Evolutionary conservation across 352 stramenopile species (phyloP).

Genomic region (Elongisporangium prolatum): DNA sequence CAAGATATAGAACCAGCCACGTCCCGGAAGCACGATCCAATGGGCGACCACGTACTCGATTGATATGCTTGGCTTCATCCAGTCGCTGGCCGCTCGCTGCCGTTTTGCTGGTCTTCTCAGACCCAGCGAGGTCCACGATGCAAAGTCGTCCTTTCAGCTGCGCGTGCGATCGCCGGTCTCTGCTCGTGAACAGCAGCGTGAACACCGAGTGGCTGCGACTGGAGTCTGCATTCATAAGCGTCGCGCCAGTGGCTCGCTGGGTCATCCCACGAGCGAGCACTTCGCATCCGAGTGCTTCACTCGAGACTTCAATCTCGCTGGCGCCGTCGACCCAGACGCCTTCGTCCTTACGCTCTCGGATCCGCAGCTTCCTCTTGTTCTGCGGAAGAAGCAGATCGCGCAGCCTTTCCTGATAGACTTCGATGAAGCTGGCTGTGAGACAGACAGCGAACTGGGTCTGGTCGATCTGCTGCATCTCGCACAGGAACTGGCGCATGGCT

Average conservation of each 20-base stretch:
- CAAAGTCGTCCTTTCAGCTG: slow-evolving; percentile 28
- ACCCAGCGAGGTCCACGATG: slow-evolving; percentile 70
- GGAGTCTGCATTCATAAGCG: slow-evolving; percentile 53
- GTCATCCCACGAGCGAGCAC: slow-evolving; percentile 30
- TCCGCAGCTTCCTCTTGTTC: slow-evolving; percentile 21
- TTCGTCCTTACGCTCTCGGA: slow-evolving; percentile 36
- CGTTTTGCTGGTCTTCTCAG: slow-evolving; percentile 57
- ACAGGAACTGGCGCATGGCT: slow-evolving; percentile 29
- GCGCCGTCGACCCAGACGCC: slow-evolving; percentile 48
- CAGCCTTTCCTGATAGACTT: slow-evolving; percentile 71
- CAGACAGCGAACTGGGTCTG: slow-evolving; percentile 18
- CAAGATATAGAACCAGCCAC: background rate
- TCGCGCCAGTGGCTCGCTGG: slow-evolving; percentile 36
- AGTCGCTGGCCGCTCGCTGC: slow-evolving; percentile 40
- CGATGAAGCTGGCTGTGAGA: slow-evolving; percentile 50
- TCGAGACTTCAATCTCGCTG: slow-evolving; percentile 34
- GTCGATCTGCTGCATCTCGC: slow-evolving; percentile 11
- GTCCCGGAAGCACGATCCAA: no score
- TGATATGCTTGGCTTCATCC: slow-evolving; percentile 76
- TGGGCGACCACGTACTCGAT: slow-evolving; percentile 24
- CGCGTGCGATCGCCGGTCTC: slow-evolving; percentile 2
- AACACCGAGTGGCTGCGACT: slow-evolving; percentile 75
- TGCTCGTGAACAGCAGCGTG: slow-evolving; percentile 37
- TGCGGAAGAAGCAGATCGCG: slow-evolving; percentile 46
- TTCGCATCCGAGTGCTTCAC: slow-evolving; percentile 20